Evolutionary conservation across 163 green algal species (phyloP).

Genomic region (Picocystis sp.): DNA sequence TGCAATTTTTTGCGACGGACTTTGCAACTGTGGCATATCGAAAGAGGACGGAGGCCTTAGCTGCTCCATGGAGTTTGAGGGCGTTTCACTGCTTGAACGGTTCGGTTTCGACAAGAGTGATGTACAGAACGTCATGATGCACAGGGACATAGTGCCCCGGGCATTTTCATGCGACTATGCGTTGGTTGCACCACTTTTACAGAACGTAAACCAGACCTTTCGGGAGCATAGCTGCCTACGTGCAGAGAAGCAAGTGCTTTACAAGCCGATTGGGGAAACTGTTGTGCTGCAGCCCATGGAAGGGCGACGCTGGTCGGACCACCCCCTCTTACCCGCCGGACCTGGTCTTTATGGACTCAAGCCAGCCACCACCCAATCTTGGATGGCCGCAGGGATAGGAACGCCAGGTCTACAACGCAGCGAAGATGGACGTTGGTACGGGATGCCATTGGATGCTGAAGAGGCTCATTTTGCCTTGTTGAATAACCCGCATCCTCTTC

Average conservation of each 20-base stretch:
- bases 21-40: slow-evolving; percentile 11
- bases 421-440: neutral
- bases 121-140: slow-evolving; percentile 84
- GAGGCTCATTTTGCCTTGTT: slow-evolving; percentile 58
- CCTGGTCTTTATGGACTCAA: slow-evolving; percentile 49
- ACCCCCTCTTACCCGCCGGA: slow-evolving; percentile 61
- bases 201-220: slow-evolving; percentile 41
- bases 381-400: too few relatives aligned
- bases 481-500: slow-evolving; percentile 80
- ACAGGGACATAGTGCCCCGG: slow-evolving; percentile 84
- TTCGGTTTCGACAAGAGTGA: slow-evolving; percentile 45
- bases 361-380: too few relatives aligned
- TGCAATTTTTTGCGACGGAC: slow-evolving; percentile 65
- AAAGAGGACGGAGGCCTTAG: neutral
- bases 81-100: slow-evolving; percentile 30
- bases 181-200: slow-evolving; percentile 46
- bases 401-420: too few relatives aligned
- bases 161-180: slow-evolving; percentile 96
- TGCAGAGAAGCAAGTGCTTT: slow-evolving; percentile 42
- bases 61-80: slow-evolving; percentile 6
- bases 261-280: slow-evolving; percentile 69
- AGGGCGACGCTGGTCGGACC: slow-evolving; percentile 21
- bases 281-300: slow-evolving; percentile 65
- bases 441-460: slow-evolving; percentile 8
- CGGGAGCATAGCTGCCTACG: slow-evolving; percentile 41